Conservation (phyloP, 176 grass and related monocot genomes). For the bread wheat (Triticum aestivum) region IWGSC_CS_RefSeq_v2.1 NC_057803.1:467795502-467796001, state of each 20-base stretch:
- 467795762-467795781: not conserved
- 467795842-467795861: not conserved
- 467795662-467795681: not conserved
- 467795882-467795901: no score
- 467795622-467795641: constrained; percentile 64
- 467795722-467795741: constrained; percentile 7
- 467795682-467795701: not conserved
- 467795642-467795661: constrained; percentile 67
- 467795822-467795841: constrained; percentile 14
- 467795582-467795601: constrained; percentile 37
- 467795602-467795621: constrained; percentile 54
- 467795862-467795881: no score
- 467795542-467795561: constrained; percentile 83
- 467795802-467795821: not conserved
- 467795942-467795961: no score
- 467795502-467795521: constrained; percentile 66
- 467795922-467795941: no score
- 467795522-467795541: constrained; percentile 58
- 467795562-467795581: constrained; percentile 77
- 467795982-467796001: no score
- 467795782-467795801: constrained; percentile 22
- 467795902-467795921: no score
- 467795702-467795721: not conserved
- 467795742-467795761: not conserved
- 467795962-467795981: no score